Evolutionary conservation across 1,139 yeast species (phyloP), one percentile per base, ranked within the genome.

Genomic region (Yamadazyma buinensis): DNA sequence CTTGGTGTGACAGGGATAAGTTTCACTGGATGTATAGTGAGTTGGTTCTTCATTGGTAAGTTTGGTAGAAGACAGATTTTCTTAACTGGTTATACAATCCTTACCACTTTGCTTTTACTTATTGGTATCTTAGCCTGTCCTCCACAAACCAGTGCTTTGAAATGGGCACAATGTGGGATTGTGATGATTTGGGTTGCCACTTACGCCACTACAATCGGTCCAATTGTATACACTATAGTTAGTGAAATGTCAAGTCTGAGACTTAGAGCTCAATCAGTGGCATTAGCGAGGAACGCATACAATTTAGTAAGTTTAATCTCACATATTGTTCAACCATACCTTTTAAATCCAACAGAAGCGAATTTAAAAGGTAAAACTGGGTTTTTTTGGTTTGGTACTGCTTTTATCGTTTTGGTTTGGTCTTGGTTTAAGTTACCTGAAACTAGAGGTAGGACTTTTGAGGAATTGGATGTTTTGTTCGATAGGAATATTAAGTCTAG

Each of bases 61-160:
- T 48, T 49, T 27, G 59, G 59, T 8, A 46, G 59, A 42, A 42
- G 57, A 42, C 35, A 48, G 10, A 52, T 54, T 30, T 54, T 52
- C 26, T 39, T 46, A 6, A 40, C 47, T 8, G 68, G 70, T 15
- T 37, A 44, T n/a, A 19, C 39, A 7, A 35, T 43, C n/a, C 41
- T 57, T 9, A 32, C 43, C 3, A 44, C 55, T 4, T 48, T 54
- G 21, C 71, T 75, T 68, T 73, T 66, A n/a, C 56, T 64, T 70
- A 48, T 33, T 30, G 68, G 67, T 25, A 58, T 64, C 11, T 55
- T 66, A 38, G 69, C 69, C 36, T 26, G 34, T 12, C 43, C 46
- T 7, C 43, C 47, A 10, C 47, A 38, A 15, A 15, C 34, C 9
- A 40, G 40, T 14, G 23, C 37, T 5, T 36, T 46, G 6, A 42